Evolutionary conservation across 345 rosid species (phyloP), one percentile per base, ranked within the genome.

Genomic region (Citrus mangshanensis): DNA sequence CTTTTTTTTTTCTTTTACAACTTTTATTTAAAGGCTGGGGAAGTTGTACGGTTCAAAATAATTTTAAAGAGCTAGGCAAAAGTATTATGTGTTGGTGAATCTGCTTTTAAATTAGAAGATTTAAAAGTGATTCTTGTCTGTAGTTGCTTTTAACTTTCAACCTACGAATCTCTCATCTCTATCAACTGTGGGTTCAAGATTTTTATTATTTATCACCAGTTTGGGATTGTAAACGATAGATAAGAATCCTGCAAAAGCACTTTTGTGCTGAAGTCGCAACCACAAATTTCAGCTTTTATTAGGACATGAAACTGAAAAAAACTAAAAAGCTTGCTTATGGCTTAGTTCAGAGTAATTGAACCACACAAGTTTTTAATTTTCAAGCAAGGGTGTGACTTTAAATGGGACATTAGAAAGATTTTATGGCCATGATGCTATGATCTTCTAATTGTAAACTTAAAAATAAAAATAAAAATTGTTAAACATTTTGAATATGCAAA

Each of bases 111-210:
- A 54, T 42, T 21, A 18, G 71, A 75, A 49, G 71, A 75, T 64
- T 28, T 75, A 75, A 75, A 75, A 64, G 71, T 4, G 63, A 51
- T 28, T 75, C 42, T 46, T 64, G 70, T 49, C 71, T 64, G 62
- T 64, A 75, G 78, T 64, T 75, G 78, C 78, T 49, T 51, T 37
- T 7, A 30, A 54, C 58, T 2, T 75, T 67, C 71, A 64, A 58
- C 78, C 34, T 46, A 46, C 59, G 78, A 75, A 75, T 75, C 78
- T 22, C 9, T 46, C 51, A 46, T 46, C 5, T 46, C 18, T 3
- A 46, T 46, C 51, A 46, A 46, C 6, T 1, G 78, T 64, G 77
- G 70, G 77, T 62, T 62, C 77, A 42, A 19, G 3, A 61, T 27
- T 24, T 61, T 9, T 4, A 4, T 40, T 14, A 49, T 72, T 30